A percentile compares a stretch with the other conserved stretches of the same genome.
Conservation (phyloP, 2,329 filamentous ascomycete species). For the Cercospora berteroae region DNA sequence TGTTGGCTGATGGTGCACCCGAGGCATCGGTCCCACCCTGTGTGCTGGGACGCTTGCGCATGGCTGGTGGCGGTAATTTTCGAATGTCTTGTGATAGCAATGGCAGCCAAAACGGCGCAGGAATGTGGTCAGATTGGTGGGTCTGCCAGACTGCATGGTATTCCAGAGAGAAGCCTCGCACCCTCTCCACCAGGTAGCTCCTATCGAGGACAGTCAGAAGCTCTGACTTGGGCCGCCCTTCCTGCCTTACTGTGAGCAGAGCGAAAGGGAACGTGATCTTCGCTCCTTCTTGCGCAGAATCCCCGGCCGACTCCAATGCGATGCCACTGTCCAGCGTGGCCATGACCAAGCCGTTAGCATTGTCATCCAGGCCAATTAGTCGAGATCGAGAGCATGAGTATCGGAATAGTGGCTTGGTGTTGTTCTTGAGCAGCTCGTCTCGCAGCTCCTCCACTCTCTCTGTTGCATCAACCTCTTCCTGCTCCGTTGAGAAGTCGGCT, state of each 20-base stretch:
- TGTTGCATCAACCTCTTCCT: conserved; percentile 26
- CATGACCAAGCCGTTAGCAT: conserved; percentile 44
- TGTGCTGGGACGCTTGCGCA: conserved; percentile 28
- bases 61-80: conserved; percentile 48
- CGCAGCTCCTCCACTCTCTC: conserved; percentile 35
- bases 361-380: conserved; percentile 50
- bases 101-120: conserved; percentile 50
- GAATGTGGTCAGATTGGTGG: conserved; percentile 46
- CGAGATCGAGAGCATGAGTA: conserved; percentile 48
- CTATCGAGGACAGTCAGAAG: conserved; percentile 47
- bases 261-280: conserved; percentile 50
- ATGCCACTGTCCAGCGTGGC: conserved; percentile 51
- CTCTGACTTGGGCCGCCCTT: conserved; percentile 42
- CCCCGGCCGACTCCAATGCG: conserved; percentile 38
- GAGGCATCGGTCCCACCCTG: conserved; percentile 16
- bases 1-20: conserved; percentile 31
- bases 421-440: conserved; percentile 47
- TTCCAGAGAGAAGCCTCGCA: conserved; percentile 55
- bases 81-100: conserved; percentile 52
- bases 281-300: conserved; percentile 14
- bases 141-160: conserved; percentile 53
- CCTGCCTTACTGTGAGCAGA: conserved; percentile 51
- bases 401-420: conserved; percentile 49
- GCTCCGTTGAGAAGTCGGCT: conserved; percentile 28
- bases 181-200: conserved; percentile 48